phyloP scores from a whole-genome alignment of 495 filamentous ascomycete genomes.

The Daldinia decipiens region DNA sequence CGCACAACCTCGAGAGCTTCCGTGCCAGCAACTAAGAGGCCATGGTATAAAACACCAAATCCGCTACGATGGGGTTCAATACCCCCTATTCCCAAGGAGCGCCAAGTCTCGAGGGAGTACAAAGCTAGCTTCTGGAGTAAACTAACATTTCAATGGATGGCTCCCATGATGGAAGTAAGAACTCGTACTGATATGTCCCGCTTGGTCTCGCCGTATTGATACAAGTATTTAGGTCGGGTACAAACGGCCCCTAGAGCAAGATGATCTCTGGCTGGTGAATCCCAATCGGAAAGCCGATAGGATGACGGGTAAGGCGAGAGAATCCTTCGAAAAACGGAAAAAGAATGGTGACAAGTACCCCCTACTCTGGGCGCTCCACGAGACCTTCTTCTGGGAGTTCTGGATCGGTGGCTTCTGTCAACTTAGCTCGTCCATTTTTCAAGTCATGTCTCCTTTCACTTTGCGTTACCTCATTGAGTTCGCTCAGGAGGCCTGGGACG shows the following conservation, averaged over 20 bases:
- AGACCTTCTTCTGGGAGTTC: constrained; percentile 88
- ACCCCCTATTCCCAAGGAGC: constrained; percentile 68
- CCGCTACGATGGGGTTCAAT: constrained; percentile 69
- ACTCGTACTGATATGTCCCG: background rate
- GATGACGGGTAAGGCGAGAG: constrained; percentile 70
- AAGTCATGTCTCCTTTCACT: constrained; percentile 78
- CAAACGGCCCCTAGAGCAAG: constrained; percentile 80
- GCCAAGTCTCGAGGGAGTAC: constrained; percentile 65
- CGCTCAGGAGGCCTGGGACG: constrained; percentile 78
- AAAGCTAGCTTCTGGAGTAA: constrained; percentile 67
- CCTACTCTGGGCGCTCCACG: constrained; percentile 82
- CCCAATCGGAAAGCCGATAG: constrained; percentile 76
- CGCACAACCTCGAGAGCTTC: constrained; percentile 42
- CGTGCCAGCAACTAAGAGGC: constrained; percentile 53
- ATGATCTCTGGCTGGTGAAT: constrained; percentile 90
- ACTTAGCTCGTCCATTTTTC: constrained; percentile 72
- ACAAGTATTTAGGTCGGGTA: constrained; percentile 70
- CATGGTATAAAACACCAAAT: constrained; percentile 70
- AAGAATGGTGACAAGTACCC: constrained; percentile 76
- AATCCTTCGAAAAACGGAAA: constrained; percentile 72
- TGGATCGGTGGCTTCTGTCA: constrained; percentile 82
- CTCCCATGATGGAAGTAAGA: constrained; percentile 72
- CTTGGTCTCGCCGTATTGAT: constrained; percentile 16
- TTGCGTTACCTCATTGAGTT: constrained; percentile 82
- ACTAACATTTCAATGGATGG: constrained; percentile 75